Evolutionary conservation across 805 yeast genomes (phyloP).

Genomic region (Yarrowia sp.): DNA sequence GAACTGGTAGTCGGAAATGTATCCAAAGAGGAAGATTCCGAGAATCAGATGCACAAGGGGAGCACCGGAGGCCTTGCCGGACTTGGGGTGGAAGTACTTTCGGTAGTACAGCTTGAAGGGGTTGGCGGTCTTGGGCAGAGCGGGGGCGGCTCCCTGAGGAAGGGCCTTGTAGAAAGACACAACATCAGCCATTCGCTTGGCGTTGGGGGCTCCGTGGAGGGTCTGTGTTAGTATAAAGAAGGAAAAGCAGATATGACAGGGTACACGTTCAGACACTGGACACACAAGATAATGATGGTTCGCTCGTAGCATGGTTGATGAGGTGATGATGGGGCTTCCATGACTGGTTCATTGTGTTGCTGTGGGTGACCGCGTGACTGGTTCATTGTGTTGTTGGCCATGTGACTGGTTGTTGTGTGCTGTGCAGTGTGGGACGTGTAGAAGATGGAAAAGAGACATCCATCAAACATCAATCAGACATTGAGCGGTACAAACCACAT

Average conservation of each 20-base stretch:
- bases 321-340: no score
- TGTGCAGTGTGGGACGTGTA: background rate
- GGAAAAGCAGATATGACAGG: no score
- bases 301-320: no score
- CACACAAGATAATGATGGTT: no score
- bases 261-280: no score
- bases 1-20: constrained; percentile 91
- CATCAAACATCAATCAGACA: background rate
- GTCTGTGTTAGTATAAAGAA: constrained; percentile 56
- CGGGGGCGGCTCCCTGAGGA: constrained; percentile 92
- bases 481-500: background rate
- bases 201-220: constrained; percentile 94
- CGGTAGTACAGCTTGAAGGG: constrained; percentile 71
- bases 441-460: background rate
- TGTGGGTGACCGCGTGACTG: no score
- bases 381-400: background rate
- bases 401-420: background rate
- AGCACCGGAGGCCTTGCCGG: constrained; percentile 78
- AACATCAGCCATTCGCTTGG: constrained; percentile 94
- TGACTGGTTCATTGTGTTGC: no score
- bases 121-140: constrained; percentile 54
- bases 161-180: constrained; percentile 94
- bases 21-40: constrained; percentile 75
- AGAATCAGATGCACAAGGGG: constrained; percentile 75
- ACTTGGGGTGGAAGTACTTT: constrained; percentile 74